Percentiles rank a stretch among this genome's conserved stretches.
These are phyloP conservation scores for Simplicillium sp. DNA, from an alignment of 2,329 filamentous ascomycete species.

Conservation along the genomic window DNA sequence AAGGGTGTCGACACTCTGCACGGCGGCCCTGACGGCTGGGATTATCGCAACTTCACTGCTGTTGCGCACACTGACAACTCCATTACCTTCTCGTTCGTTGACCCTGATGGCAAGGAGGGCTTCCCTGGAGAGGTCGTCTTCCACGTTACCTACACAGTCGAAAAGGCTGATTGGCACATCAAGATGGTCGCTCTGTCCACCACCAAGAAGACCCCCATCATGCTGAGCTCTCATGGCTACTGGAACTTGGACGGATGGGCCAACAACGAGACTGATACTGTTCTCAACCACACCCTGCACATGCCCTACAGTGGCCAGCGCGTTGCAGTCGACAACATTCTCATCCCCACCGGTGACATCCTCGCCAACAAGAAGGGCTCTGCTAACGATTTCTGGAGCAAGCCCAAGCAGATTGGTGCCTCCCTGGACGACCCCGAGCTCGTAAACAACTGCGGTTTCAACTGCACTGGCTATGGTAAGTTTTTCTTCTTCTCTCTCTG, in stretches of 20 bases:
- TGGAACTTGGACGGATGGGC: constrained; percentile 78
- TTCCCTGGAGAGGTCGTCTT: constrained; percentile 72
- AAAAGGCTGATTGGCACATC: constrained; percentile 58
- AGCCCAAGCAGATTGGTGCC: constrained; percentile 69
- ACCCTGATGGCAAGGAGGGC: constrained; percentile 63
- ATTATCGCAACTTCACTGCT: constrained; percentile 70
- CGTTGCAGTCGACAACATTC: constrained; percentile 58
- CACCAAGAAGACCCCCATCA: constrained; percentile 71
- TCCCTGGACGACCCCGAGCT: constrained; percentile 55
- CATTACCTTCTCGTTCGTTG: constrained; percentile 68
- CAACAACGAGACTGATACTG: constrained; percentile 56
- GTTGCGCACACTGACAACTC: constrained; percentile 55
- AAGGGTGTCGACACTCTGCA: constrained; percentile 56
- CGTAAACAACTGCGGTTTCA: constrained; percentile 64
- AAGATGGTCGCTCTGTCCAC: constrained; percentile 63
- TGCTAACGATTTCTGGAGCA: constrained; percentile 75
- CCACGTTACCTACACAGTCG: constrained; percentile 64
- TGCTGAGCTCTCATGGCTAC: constrained; percentile 67
- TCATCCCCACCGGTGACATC: constrained; percentile 70
- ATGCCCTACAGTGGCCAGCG: constrained; percentile 65
- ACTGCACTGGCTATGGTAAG: constrained; percentile 78
- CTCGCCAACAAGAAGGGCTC: constrained; percentile 56
- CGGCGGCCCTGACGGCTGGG: constrained; percentile 63
- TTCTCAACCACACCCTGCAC: constrained; percentile 63
- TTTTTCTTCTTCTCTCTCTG: neutral